phyloP scores from a whole-genome alignment of 306 rosid genomes.

The Glycine tomentella region DNA sequence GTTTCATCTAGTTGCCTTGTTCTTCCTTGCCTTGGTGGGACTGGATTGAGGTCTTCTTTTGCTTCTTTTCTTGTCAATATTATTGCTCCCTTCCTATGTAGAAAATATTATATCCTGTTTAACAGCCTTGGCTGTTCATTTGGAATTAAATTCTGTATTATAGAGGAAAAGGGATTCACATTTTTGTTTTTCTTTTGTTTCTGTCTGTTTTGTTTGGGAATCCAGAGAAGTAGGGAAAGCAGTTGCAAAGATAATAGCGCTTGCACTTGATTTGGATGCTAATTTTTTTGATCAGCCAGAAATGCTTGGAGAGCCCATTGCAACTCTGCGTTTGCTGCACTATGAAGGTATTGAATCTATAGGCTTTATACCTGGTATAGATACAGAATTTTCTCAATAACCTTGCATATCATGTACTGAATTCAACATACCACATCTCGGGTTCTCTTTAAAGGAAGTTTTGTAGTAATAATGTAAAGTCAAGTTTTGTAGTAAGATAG shows the following conservation, averaged over 20 bases:
- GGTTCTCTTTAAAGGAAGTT: neutral
- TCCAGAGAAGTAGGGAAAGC: constrained; percentile 79
- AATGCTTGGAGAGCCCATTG: constrained; percentile 81
- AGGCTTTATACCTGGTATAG: neutral
- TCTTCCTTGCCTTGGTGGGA: neutral
- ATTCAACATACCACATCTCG: neutral
- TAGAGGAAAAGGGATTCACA: constrained; percentile 16
- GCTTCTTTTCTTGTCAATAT: too few species aligned
- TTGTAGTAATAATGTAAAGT: too few species aligned
- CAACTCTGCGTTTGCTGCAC: constrained; percentile 77
- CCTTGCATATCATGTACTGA: neutral
- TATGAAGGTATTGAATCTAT: constrained; percentile 64
- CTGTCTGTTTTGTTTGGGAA: too few species aligned
- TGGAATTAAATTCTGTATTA: constrained; percentile 22
- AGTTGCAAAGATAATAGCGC: constrained; percentile 78
- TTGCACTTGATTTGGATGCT: constrained; percentile 77
- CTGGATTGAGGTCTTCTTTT: neutral
- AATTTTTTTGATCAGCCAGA: constrained; percentile 75
- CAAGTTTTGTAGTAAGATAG: neutral
- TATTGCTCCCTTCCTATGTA: too few species aligned
- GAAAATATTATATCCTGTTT: too few species aligned
- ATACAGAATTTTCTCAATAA: neutral
- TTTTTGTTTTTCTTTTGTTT: constrained; percentile 15
- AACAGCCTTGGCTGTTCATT: constrained; percentile 8
- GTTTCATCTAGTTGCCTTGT: constrained; percentile 27